A percentile compares a stretch with the other conserved stretches of the same genome.
Conservation (phyloP, 495 filamentous ascomycete genomes). For the Hypoxylon fragiforme region DNA sequence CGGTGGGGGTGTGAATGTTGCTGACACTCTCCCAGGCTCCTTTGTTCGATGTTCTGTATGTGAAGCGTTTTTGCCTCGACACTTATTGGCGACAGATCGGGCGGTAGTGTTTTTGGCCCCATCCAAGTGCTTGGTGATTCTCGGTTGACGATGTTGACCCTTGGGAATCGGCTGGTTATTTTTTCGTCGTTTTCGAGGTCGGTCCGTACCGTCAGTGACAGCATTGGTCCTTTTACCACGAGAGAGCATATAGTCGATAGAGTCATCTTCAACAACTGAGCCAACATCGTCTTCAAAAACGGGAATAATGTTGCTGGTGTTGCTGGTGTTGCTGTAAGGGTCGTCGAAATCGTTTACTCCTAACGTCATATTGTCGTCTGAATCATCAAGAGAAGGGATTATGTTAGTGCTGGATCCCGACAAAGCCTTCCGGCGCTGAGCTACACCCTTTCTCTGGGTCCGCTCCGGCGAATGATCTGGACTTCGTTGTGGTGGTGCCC, state of each 20-base stretch:
- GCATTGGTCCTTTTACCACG: constrained; percentile 40
- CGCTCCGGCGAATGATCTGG: constrained; percentile 39
- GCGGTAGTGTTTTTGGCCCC: constrained; percentile 32
- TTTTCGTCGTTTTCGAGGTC: constrained; percentile 36
- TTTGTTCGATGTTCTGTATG: constrained; percentile 6
- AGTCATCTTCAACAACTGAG: constrained; percentile 55
- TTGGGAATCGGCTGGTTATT: constrained; percentile 32
- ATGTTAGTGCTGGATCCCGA: constrained; percentile 25
- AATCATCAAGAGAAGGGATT: constrained; percentile 51
- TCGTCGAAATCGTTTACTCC: constrained; percentile 24
- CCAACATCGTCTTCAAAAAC: constrained; percentile 42
- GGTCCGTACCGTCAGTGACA: constrained; percentile 16
- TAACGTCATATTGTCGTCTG: constrained; percentile 42
- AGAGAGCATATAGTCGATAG: constrained; percentile 58
- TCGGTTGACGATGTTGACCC: constrained; percentile 41
- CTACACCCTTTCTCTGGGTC: constrained; percentile 58
- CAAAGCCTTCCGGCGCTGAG: constrained; percentile 42
- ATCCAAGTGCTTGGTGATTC: constrained; percentile 47
- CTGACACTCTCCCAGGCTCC: constrained; percentile 5
- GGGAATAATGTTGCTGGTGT: constrained; percentile 4
- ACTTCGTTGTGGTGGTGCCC: constrained; percentile 43
- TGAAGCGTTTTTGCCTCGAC: constrained; percentile 1
- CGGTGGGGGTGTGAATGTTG: constrained; percentile 35
- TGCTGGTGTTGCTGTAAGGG: constrained; percentile 2
- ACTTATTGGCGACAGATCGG: not conserved